Evolutionary conservation across 306 rosid genomes (phyloP).

Genomic region (Quercus mongolica): DNA sequence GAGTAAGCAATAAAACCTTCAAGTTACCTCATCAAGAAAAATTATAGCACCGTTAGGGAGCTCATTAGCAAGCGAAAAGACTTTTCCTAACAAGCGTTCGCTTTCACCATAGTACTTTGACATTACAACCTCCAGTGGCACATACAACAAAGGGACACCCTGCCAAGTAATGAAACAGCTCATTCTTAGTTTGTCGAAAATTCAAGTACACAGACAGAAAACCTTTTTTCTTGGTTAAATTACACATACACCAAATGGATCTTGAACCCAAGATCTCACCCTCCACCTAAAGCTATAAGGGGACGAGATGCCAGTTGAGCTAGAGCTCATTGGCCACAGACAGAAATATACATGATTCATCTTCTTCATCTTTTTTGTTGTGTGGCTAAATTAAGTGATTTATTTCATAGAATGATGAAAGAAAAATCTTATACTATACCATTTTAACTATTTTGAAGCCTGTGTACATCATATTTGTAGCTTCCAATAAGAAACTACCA

Average conservation of each 20-base stretch:
- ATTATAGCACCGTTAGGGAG: slow-evolving; percentile 81
- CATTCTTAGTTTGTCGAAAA: slow-evolving; percentile 19
- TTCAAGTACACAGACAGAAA: not conserved
- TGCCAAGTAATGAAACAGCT: slow-evolving; percentile 33
- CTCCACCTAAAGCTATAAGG: no score
- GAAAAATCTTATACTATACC: not conserved
- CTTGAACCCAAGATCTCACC: no score
- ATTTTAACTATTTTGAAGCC: not conserved
- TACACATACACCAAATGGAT: no score
- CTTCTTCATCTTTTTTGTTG: no score
- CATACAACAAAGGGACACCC: slow-evolving; percentile 83
- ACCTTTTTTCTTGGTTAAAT: not conserved
- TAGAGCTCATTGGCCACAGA: not conserved
- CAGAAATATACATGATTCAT: not conserved
- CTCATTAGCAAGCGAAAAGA: slow-evolving; percentile 74
- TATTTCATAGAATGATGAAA: not conserved
- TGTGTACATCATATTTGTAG: not conserved
- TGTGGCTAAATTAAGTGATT: no score
- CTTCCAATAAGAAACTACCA: not conserved
- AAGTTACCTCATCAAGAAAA: slow-evolving; percentile 80
- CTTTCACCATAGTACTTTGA: slow-evolving; percentile 93
- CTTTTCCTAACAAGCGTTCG: slow-evolving; percentile 72
- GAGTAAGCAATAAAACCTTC: slow-evolving; percentile 4
- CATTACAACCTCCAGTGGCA: slow-evolving; percentile 83
- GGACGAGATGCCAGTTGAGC: no score